These are phyloP conservation scores for Amanita muscaria DNA, from an alignment of 768 basidiomycete species.

Conservation along the genomic window DNA sequence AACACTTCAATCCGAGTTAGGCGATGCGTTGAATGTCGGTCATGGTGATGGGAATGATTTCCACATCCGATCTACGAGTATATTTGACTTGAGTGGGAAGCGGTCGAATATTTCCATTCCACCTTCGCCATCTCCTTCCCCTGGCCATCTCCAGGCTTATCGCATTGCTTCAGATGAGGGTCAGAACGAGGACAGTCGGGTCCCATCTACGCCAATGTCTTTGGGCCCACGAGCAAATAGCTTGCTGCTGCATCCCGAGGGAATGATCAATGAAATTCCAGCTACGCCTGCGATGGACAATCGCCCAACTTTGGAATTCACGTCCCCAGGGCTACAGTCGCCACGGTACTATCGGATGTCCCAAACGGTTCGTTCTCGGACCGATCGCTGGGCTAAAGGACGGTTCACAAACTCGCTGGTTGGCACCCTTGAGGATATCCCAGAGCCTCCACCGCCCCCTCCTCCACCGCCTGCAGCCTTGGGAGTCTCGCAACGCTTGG, in stretches of 20 bases:
- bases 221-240: conserved; percentile 4
- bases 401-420: conserved; percentile 33
- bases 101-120: conserved; percentile 26
- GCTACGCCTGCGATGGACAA: conserved; percentile 4
- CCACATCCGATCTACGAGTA: conserved; percentile 46
- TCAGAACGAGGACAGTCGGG: conserved; percentile 3
- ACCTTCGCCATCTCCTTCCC: conserved; percentile 27
- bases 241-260: conserved; percentile 5
- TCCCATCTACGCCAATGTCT: conserved; percentile 7
- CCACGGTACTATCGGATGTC: conserved; percentile 33
- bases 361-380: conserved; percentile 48
- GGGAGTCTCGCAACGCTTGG: conserved; percentile 32
- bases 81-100: conserved; percentile 33
- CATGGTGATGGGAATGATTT: conserved; percentile 25
- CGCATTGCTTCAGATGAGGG: background rate
- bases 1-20: conserved; percentile 53
- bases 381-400: conserved; percentile 49
- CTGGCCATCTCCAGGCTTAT: conserved; percentile 8
- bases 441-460: conserved; percentile 11
- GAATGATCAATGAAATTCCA: background rate
- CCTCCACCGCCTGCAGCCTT: conserved; percentile 13
- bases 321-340: conserved; percentile 16
- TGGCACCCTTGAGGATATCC: conserved; percentile 4
- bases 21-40: conserved; percentile 41
- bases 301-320: conserved; percentile 8